Evolutionary conservation across 1,139 yeast species (phyloP).

Genomic region (Kluyveromyces sp.): DNA sequence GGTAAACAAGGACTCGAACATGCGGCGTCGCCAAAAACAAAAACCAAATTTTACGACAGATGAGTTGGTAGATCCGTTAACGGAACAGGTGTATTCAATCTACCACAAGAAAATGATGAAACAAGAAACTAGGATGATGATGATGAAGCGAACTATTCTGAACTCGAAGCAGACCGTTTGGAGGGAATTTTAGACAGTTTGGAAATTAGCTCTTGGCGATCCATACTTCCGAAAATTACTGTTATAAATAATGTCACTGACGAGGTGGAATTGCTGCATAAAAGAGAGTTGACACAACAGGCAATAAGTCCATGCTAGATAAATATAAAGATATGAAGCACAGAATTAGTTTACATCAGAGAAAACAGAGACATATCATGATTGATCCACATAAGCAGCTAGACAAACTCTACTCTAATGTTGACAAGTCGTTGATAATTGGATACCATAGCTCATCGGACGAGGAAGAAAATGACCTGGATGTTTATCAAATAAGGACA

Average conservation of each 20-base stretch:
- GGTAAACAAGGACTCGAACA: background rate
- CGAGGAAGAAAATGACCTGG: constrained; percentile 24
- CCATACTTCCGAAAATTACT: constrained; percentile 45
- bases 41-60: too few species aligned
- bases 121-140: constrained; percentile 57
- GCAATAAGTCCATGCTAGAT: constrained; percentile 42
- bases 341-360: constrained; percentile 12
- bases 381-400: constrained; percentile 13
- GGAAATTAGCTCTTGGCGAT: constrained; percentile 49
- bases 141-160: constrained; percentile 48
- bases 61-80: constrained; percentile 35
- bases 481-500: constrained; percentile 12
- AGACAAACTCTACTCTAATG: constrained; percentile 12
- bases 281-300: constrained; percentile 43
- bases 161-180: constrained; percentile 36
- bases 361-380: constrained; percentile 13
- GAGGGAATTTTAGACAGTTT: constrained; percentile 29
- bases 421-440: constrained; percentile 17
- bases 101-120: constrained; percentile 60
- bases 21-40: background rate
- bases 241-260: constrained; percentile 42
- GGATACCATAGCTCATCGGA: constrained; percentile 27
- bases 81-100: constrained; percentile 38
- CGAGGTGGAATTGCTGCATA: constrained; percentile 41
- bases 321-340: constrained; percentile 41